Base-by-base conservation (phyloP, 148 eudicot genomes). In the Nepenthes gracilis region DNA sequence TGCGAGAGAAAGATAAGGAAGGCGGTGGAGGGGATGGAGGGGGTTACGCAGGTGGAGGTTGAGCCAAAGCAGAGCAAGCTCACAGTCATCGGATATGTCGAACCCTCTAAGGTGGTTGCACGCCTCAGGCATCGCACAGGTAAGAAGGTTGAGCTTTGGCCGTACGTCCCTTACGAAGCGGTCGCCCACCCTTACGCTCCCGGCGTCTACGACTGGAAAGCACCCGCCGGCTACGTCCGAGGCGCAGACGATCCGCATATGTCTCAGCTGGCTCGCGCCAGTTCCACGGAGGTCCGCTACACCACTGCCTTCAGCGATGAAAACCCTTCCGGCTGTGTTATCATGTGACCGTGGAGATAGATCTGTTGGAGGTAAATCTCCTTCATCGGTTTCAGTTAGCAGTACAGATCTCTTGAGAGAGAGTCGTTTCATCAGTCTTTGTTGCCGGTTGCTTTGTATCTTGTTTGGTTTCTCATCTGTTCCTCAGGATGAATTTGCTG, bases 271-370 rank as follows among this genome's bases (percentile, higher is more conserved):
- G 86, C 75, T 0, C 74, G 82, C 49, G 81, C 84, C 38, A 71
- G 61, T 61, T 90, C 97, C 12, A 90, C 91, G 2, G 97, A 90
- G 64, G 97, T 90, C 34, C 73, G 90, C n/a, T 90, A 90, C 70
- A 82, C 90, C 43, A 83, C 95, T 1, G 97, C 97, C 2, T 86
- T 90, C 60, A 90, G 97, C 53, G 97, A 90, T 49, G 97, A 90
- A n/a, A 90, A 90, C 55, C 74, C 95, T 2, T 14, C 55, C 2
- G 97, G 91, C 6, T 90, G 97, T 65, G 63, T 74, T 6, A 74
- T 90, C 64, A 90, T 90, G 97, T 90, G 67, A 83, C 55, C 43
- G 45, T 8, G 8, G 4, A 40, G 4, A 40, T 8, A 40, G 4
- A 8, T 40, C 8, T 40, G 45, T 40, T 40, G 23, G 23, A 23